Percentiles rank a stretch among this genome's conserved stretches.
Conservation (phyloP, 108 stramenopile genomes). For the Heterococcus sp. region DNA sequence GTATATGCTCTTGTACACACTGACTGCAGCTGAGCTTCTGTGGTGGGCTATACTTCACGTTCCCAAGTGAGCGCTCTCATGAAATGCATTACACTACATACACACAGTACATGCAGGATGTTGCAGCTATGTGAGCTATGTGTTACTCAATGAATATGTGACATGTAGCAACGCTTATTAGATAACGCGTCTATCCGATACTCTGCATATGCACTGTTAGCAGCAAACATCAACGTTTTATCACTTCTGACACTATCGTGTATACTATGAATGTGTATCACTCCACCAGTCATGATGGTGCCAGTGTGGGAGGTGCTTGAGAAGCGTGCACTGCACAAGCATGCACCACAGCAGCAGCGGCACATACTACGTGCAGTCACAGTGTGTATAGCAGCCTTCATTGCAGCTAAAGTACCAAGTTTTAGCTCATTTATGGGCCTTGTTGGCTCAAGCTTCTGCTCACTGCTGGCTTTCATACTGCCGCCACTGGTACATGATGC, state of each 20-base stretch:
- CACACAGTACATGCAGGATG: too few species aligned
- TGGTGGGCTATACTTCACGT: background rate
- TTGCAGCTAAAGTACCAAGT: background rate
- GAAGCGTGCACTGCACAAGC: background rate
- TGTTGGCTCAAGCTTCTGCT: background rate
- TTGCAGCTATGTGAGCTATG: too few species aligned
- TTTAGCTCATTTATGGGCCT: background rate
- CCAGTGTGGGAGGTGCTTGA: background rate
- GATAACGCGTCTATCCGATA: too few species aligned
- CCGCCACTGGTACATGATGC: background rate
- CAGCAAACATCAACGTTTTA: too few species aligned
- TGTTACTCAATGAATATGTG: too few species aligned
- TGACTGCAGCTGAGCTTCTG: background rate
- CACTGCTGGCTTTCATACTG: background rate
- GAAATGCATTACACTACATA: too few species aligned
- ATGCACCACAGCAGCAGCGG: background rate
- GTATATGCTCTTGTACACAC: too few species aligned
- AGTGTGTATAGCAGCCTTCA: background rate
- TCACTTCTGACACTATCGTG: too few species aligned
- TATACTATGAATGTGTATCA: too few species aligned
- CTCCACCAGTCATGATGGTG: background rate
- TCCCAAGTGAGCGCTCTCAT: background rate
- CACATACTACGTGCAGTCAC: background rate
- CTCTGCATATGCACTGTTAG: too few species aligned
- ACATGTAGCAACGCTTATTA: too few species aligned